phyloP scores from a whole-genome alignment of 2,329 filamentous ascomycete genomes.

The Aspergillus candidus region DNA sequence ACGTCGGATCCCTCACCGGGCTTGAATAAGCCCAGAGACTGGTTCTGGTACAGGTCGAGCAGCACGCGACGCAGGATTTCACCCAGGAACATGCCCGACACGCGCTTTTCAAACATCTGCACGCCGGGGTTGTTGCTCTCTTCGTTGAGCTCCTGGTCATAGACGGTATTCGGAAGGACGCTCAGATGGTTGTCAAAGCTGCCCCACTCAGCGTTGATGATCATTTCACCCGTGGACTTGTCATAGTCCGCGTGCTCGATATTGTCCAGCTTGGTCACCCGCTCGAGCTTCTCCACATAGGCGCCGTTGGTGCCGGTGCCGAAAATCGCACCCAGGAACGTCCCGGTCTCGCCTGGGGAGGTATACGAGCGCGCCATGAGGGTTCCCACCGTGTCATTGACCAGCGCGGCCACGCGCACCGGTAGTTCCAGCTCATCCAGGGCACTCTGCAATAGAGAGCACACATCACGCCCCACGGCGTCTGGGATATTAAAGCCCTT shows the following conservation, averaged over 20 bases:
- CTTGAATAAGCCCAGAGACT: constrained; percentile 64
- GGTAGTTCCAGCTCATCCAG: constrained; percentile 82
- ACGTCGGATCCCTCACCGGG: constrained; percentile 71
- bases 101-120: constrained; percentile 98
- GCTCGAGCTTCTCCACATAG: constrained; percentile 85
- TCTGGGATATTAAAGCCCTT: constrained; percentile 98
- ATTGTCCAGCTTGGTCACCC: constrained; percentile 67
- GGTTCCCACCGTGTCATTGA: constrained; percentile 96
- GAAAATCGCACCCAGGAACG: constrained; percentile 92
- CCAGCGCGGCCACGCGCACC: constrained; percentile 88
- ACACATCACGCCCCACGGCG: constrained; percentile 89
- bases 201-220: constrained; percentile 97
- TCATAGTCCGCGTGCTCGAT: constrained; percentile 60
- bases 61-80: constrained; percentile 81
- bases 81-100: constrained; percentile 96
- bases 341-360: constrained; percentile 76
- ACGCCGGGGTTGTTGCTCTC: constrained; percentile 85
- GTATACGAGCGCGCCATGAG: constrained; percentile 97
- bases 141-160: constrained; percentile 71
- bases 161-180: constrained; percentile 77
- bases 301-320: constrained; percentile 96
- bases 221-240: constrained; percentile 81
- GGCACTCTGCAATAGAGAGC: constrained; percentile 78
- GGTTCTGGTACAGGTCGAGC: constrained; percentile 63
- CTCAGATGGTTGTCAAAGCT: constrained; percentile 93